phyloP scores from a whole-genome alignment of 768 basidiomycete genomes.

The Kwoniella sp. region DNA sequence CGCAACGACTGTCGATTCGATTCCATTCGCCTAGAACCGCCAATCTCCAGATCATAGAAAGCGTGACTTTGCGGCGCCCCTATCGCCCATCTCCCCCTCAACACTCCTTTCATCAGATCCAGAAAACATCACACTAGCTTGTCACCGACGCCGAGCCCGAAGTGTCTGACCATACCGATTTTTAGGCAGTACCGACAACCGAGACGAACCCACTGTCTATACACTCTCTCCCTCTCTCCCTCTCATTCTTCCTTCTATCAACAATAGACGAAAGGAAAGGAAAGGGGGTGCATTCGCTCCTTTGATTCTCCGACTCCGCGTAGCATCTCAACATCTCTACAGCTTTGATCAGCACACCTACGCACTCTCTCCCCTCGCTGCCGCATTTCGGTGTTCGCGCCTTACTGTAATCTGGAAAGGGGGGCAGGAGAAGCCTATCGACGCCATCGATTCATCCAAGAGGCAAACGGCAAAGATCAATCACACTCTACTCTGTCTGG shows the following conservation, averaged over 20 bases:
- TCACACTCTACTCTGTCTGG: neutral
- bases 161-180: too few relatives aligned
- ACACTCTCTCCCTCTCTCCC: too few relatives aligned
- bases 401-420: too few relatives aligned
- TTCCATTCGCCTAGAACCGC: too few relatives aligned
- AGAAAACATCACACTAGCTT: neutral
- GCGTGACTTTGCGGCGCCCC: neutral
- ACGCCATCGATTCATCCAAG: neutral
- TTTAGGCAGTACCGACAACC: too few relatives aligned
- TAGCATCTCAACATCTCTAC: neutral
- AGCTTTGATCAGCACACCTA: neutral
- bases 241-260: too few relatives aligned
- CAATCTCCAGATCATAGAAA: neutral
- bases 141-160: neutral
- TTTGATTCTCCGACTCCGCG: neutral
- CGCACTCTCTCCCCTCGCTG: neutral
- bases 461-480: neutral
- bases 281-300: neutral
- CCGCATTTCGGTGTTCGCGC: neutral
- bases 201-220: too few relatives aligned
- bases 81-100: neutral
- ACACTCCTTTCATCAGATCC: neutral
- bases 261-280: too few relatives aligned
- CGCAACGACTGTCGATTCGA: too few relatives aligned
- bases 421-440: neutral